phyloP scores from a whole-genome alignment of 2,329 filamentous ascomycete species.

The Phialophora tarda region DNA sequence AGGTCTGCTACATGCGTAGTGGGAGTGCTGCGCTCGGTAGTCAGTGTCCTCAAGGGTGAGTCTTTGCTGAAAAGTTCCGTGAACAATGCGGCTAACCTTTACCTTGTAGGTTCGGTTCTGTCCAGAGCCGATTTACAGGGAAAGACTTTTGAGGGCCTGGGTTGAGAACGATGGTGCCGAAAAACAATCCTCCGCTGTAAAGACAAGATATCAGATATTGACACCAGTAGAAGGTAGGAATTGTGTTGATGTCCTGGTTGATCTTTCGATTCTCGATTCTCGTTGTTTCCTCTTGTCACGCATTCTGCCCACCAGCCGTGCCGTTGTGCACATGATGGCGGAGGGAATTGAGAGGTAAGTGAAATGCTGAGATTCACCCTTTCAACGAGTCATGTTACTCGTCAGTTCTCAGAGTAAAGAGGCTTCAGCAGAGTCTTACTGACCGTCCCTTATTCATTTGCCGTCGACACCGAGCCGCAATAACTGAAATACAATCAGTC shows the following conservation, averaged over 20 bases:
- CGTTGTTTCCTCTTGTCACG: background rate
- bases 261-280: background rate
- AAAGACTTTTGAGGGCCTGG: conserved; percentile 13
- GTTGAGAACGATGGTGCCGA: background rate
- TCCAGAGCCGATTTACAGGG: conserved; percentile 25
- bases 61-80: conserved; percentile 14
- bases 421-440: background rate
- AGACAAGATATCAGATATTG: background rate
- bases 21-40: conserved; percentile 60
- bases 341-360: background rate
- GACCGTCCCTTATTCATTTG: background rate
- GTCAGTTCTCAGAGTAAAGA: background rate
- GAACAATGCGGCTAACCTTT: background rate
- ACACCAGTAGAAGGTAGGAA: background rate
- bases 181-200: background rate
- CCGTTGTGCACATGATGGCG: background rate
- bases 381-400: background rate
- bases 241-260: background rate
- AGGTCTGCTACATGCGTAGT: conserved; percentile 65
- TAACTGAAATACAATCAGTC: background rate
- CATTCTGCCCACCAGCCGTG: background rate
- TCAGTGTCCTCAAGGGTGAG: conserved; percentile 59
- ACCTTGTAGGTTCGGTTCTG: conserved; percentile 20
- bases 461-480: background rate
- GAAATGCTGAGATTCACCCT: background rate